These are phyloP conservation scores for Linnemannia schmuckeri DNA, from an alignment of 192 early-diverging fungal genomes.

Conservation along the genomic window DNA sequence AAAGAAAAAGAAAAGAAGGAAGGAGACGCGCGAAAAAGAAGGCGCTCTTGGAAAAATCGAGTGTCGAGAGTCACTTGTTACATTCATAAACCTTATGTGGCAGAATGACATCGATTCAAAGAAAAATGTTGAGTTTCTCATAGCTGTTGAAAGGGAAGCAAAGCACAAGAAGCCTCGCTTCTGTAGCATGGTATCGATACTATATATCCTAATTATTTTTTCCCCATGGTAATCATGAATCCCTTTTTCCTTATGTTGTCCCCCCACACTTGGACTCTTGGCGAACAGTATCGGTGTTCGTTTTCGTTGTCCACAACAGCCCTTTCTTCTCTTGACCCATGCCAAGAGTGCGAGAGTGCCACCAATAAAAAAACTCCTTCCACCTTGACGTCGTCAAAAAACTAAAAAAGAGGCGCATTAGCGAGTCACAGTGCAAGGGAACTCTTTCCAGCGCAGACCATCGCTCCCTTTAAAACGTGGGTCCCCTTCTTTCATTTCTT, in stretches of 20 bases:
- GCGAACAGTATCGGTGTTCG: no score
- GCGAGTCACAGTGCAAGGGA: constrained; percentile 3
- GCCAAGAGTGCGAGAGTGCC: neutral
- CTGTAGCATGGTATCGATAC: no score
- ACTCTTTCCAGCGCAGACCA: no score
- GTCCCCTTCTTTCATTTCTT: constrained; percentile 12
- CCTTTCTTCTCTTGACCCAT: neutral
- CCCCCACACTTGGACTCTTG: no score
- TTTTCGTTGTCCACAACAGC: no score
- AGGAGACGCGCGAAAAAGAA: neutral
- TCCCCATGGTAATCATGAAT: no score
- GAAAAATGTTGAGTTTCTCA: neutral
- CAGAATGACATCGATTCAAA: neutral
- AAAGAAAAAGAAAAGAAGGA: neutral
- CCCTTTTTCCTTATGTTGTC: no score
- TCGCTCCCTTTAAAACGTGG: neutral
- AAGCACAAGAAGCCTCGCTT: no score
- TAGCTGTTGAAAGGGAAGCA: no score
- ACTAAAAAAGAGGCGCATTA: neutral
- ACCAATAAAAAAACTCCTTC: neutral
- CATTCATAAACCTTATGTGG: neutral
- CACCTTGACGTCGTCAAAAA: neutral
- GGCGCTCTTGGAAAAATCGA: neutral
- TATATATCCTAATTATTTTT: no score
- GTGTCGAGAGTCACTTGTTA: neutral